Conservation (phyloP, 2,329 filamentous ascomycete genomes). For the Fusarium kyushuense region DNA sequence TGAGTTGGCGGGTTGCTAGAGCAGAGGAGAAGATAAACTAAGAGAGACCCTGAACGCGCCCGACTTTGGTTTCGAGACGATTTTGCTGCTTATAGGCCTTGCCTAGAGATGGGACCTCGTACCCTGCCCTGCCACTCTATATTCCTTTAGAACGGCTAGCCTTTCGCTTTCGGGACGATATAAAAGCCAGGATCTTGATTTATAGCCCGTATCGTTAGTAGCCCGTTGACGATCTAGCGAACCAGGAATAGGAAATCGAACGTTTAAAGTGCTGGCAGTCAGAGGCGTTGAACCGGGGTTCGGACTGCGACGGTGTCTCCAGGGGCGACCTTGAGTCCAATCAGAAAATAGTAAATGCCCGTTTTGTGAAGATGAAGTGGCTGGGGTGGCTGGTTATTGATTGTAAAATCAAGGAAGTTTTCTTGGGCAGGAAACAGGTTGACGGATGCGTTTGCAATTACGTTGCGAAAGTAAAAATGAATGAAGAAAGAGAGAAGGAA, state of each 20-base stretch:
- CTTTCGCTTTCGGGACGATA: slow-evolving; percentile 17
- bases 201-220: slow-evolving; percentile 5
- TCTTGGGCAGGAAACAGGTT: slow-evolving; percentile 7
- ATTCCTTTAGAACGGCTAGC: slow-evolving; percentile 8
- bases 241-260: slow-evolving; percentile 28
- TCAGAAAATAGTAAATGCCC: slow-evolving; percentile 4
- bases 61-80: slow-evolving; percentile 9
- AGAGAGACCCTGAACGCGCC: slow-evolving; percentile 10
- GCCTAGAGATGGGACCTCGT: neutral
- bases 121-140: slow-evolving; percentile 41
- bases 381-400: slow-evolving; percentile 18
- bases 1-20: slow-evolving; percentile 19
- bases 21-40: slow-evolving; percentile 9
- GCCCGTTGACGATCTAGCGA: slow-evolving; percentile 16
- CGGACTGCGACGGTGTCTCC: slow-evolving; percentile 36
- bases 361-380: slow-evolving; percentile 27
- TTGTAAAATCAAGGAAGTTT: slow-evolving; percentile 12
- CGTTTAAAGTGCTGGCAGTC: slow-evolving; percentile 41
- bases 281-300: slow-evolving; percentile 15
- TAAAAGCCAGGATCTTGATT: slow-evolving; percentile 23
- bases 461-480: neutral
- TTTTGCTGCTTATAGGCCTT: slow-evolving; percentile 28
- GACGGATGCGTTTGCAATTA: neutral
- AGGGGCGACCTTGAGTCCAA: slow-evolving; percentile 30
- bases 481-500: neutral